These are phyloP conservation scores for Alternaria novae-zelandiae DNA, from an alignment of 2,329 filamentous ascomycete species.

Conservation along the genomic window DNA sequence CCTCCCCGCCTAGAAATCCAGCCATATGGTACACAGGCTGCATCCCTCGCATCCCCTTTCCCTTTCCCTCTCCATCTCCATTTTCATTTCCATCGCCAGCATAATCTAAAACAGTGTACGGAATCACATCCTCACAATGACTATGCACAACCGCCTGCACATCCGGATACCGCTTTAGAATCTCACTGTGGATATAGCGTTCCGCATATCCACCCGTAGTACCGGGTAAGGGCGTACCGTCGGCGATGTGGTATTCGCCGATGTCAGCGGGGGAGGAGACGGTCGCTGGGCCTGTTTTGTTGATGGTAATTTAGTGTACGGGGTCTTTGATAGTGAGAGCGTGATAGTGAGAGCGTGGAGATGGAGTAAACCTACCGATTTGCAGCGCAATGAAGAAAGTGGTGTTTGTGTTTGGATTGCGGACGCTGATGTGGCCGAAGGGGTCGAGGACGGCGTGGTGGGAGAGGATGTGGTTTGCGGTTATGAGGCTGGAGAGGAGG, in stretches of 20 bases:
- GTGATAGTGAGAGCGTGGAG: too few relatives aligned
- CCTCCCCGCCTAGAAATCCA: slow-evolving; percentile 35
- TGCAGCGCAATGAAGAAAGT: slow-evolving; percentile 51
- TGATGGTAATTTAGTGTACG: too few relatives aligned
- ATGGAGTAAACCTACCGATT: too few relatives aligned
- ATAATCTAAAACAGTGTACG: slow-evolving; percentile 33
- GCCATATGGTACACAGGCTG: slow-evolving; percentile 43
- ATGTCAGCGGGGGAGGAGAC: slow-evolving; percentile 45
- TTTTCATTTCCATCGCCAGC: too few relatives aligned
- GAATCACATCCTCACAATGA: slow-evolving; percentile 51
- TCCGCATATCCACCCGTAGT: slow-evolving; percentile 47
- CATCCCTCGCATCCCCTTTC: too few relatives aligned
- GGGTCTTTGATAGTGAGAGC: too few relatives aligned
- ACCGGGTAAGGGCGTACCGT: slow-evolving; percentile 42
- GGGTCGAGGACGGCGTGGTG: slow-evolving; percentile 58
- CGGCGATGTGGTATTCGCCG: slow-evolving; percentile 52
- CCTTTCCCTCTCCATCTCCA: too few relatives aligned
- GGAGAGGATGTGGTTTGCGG: slow-evolving; percentile 58
- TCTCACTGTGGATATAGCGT: slow-evolving; percentile 54
- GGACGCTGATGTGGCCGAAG: slow-evolving; percentile 60
- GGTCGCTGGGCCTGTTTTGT: not conserved
- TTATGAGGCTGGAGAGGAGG: slow-evolving; percentile 44
- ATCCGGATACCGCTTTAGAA: slow-evolving; percentile 52
- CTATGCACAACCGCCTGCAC: slow-evolving; percentile 54
- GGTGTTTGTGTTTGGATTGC: slow-evolving; percentile 52